Evolutionary conservation across 345 rosid genomes (phyloP), one percentile per base, ranked within the genome.

Genomic region (Odontarrhena argentea): DNA sequence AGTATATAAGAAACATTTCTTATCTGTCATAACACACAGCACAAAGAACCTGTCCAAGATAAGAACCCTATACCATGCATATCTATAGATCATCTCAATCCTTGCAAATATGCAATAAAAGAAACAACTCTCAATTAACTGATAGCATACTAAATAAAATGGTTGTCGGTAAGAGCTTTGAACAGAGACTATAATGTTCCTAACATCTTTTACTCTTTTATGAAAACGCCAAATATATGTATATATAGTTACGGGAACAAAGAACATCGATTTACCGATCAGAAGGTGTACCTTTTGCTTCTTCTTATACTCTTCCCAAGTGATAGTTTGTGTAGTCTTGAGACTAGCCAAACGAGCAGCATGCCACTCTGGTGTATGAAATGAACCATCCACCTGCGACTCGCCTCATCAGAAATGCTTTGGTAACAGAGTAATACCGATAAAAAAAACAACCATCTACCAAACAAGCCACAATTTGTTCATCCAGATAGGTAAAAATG

Each of bases 301-400:
- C 82, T 60, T 77, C 71, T 87, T 95, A 72, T 71, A 89, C 61
- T 91, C 97, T 75, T 95, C 97, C 99, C 96, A 94, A 52, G 96
- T 88, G 69, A 91, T 43, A 0, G 96, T 88, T 62, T 88, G 90
- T 34, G 97, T 83, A 54, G 93, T 91, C 70, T 83, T 91, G 74
- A 91, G 99, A 79, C 96, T 82, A 12, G 96, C 96, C 96, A 94
- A 82, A 78, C 97, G 96, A 81, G 99, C 96, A 80, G 99, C 97
- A 87, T 88, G 99, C 99, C 97, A 94, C 78, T 81, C 99, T 94
- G 97, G 97, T 83, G 97, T 80, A 88, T 91, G 97, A 91, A 87
- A 94, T 74, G 99, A 91, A 84, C 99, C 96, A 87, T 94, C 97
- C 93, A 94, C 91, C 99, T 88, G 96, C 54, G 95, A 94, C 83